A percentile compares a stretch with the other conserved stretches of the same genome.
Evolutionary conservation across 495 filamentous ascomycete genomes (phyloP).

Genomic region (Hyphodiscus hymeniophilus): DNA sequence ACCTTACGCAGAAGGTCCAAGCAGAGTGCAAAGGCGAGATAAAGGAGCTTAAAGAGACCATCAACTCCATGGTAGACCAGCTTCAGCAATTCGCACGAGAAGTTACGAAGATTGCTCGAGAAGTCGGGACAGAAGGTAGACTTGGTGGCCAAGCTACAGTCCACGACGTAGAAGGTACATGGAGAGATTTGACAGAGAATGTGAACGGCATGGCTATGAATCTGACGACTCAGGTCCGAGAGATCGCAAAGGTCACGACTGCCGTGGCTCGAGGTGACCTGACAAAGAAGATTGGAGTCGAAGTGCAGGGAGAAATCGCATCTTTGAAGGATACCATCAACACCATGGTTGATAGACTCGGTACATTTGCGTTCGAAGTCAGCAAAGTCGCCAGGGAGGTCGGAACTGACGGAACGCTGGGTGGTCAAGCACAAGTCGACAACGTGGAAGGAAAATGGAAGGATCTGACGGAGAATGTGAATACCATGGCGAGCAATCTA

Average conservation of each 20-base stretch:
- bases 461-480: constrained; percentile 93
- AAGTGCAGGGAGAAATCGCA: constrained; percentile 92
- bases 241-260: constrained; percentile 96
- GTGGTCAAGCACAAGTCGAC: constrained; percentile 92
- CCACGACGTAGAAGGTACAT: constrained; percentile 94
- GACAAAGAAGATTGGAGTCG: constrained; percentile 91
- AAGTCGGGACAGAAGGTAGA: constrained; percentile 94
- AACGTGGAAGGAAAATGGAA: constrained; percentile 99
- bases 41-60: constrained; percentile 88
- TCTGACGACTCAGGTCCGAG: constrained; percentile 93
- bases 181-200: constrained; percentile 94
- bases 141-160: constrained; percentile 95
- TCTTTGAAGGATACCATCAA: constrained; percentile 97
- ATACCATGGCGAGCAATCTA: constrained; percentile 92
- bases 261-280: constrained; percentile 93
- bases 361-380: constrained; percentile 96
- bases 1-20: constrained; percentile 94
- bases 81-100: constrained; percentile 94
- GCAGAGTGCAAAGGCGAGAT: constrained; percentile 97
- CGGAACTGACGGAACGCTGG: constrained; percentile 92
- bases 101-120: constrained; percentile 94
- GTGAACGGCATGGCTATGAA: constrained; percentile 99
- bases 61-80: constrained; percentile 99
- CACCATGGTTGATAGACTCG: constrained; percentile 95
- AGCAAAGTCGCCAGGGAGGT: constrained; percentile 98